Conservation (phyloP, 2,329 filamentous ascomycete species). For the Botrytis pseudocinerea region DNA sequence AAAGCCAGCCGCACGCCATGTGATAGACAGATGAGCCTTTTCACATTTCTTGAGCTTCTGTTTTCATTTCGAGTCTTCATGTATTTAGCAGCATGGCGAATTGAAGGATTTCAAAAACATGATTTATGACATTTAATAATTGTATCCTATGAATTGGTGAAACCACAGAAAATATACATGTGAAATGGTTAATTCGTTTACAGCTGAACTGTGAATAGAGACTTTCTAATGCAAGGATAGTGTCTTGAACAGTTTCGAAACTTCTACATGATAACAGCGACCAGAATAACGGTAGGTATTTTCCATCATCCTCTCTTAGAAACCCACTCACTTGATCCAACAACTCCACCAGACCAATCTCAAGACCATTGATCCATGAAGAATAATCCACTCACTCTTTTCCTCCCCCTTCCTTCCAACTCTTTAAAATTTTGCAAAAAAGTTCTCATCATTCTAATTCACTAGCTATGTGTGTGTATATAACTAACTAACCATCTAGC, state of each 20-base stretch:
- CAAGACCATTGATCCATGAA: neutral
- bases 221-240: neutral
- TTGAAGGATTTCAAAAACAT: slow-evolving; percentile 34
- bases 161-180: neutral
- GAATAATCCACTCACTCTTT: neutral
- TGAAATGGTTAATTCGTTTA: too few relatives aligned
- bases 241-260: neutral
- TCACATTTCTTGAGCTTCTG: slow-evolving; percentile 32
- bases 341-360: neutral
- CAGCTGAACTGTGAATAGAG: neutral
- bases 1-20: slow-evolving; percentile 35
- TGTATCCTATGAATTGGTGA: neutral
- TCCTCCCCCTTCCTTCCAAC: neutral
- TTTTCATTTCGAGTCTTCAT: slow-evolving; percentile 35
- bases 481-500: too few relatives aligned
- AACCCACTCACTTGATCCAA: neutral
- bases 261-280: neutral
- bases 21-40: slow-evolving; percentile 33
- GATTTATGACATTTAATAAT: slow-evolving; percentile 11
- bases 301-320: neutral
- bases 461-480: neutral
- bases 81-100: slow-evolving; percentile 40
- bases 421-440: neutral
- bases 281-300: neutral
- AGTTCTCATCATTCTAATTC: neutral